Evolutionary conservation across 2,329 filamentous ascomycete species (phyloP), one percentile per base, ranked within the genome.

Genomic region (Hypomyces perniciosus): DNA sequence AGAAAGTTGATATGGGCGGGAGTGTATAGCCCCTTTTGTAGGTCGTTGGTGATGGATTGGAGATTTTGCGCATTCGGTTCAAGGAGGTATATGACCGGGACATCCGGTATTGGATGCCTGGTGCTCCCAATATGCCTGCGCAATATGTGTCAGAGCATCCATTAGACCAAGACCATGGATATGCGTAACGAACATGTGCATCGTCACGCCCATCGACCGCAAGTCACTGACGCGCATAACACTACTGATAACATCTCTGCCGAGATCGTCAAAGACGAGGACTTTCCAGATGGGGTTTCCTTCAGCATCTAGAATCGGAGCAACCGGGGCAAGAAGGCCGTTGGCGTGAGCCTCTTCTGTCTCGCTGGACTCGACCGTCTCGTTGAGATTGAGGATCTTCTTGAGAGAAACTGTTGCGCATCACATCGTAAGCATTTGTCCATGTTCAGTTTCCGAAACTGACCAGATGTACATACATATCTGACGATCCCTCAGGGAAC

Each of bases 201-300:
- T 93, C 37, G 90, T 97, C 48, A 97, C 88, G n/a, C 95, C 93
- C 82, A 93, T 90, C 54, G 86, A 82, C 56, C 95, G 80, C 65
- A 99, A 74, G 71, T 99, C 93, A 64, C 90, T 96, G 56, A 99
- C 93, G 53, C 91, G 81, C 57, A 99, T 76, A 2, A 99, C 91
- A 63, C 91, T 96, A 73, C 90, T 96, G 63, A 99, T 96, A 53
- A 99, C 88, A 79, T 97, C 91, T 67, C 91, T 81, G 44, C 92
- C 93, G 4, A 85, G 69, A 60, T 92, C 87, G 69, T 99, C 95
- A 65, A 99, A 97, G 8, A 99, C 90, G 47, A 99, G 76, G 6
- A 97, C 88, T 69, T 97, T 97, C 92, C 92, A 97, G 72, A 96
- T 91, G 1, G 92, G 91, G 62, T 95, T 89, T 56, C 91, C 90